A percentile compares a stretch with the other conserved stretches of the same genome.
Conservation (phyloP, 352 stramenopile species). For the Sclerospora graminicola region DNA sequence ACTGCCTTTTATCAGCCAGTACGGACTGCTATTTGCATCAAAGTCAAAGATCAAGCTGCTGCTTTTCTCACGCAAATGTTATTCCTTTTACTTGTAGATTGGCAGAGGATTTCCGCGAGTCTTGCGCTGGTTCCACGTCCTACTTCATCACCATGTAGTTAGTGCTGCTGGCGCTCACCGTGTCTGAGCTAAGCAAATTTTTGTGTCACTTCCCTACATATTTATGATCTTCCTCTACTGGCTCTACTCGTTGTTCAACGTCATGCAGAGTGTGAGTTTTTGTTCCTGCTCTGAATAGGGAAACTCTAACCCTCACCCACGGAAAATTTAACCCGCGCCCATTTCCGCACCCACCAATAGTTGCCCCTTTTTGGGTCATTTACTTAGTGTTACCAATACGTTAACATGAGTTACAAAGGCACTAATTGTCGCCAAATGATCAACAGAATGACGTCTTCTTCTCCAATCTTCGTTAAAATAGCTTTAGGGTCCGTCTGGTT, state of each 20-base stretch:
- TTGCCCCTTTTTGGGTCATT: constrained; percentile 4
- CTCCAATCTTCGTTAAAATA: too few relatives aligned
- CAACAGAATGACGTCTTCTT: too few relatives aligned
- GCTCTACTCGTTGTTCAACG: constrained; percentile 86
- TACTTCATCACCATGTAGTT: constrained; percentile 79
- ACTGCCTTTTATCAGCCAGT: constrained; percentile 81
- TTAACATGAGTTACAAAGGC: too few relatives aligned
- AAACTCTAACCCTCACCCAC: too few relatives aligned
- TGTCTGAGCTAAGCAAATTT: constrained; percentile 49
- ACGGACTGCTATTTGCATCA: constrained; percentile 8
- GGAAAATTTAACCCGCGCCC: too few relatives aligned
- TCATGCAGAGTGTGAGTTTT: constrained; percentile 66
- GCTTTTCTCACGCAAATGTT: constrained; percentile 26
- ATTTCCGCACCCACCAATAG: too few relatives aligned
- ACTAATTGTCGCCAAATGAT: too few relatives aligned
- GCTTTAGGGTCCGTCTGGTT: too few relatives aligned
- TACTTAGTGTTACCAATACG: too few relatives aligned
- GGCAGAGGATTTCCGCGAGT: too few relatives aligned
- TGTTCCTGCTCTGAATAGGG: not conserved
- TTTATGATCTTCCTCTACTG: too few relatives aligned
- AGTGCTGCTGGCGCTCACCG: constrained; percentile 43
- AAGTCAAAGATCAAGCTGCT: too few relatives aligned
- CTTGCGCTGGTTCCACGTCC: constrained; percentile 69
- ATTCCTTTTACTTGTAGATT: constrained; percentile 65
- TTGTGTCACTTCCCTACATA: constrained; percentile 68